These are phyloP conservation scores for Pavlovales sp. DNA, from an alignment of 208 protist species.

Conservation along the genomic window DNA sequence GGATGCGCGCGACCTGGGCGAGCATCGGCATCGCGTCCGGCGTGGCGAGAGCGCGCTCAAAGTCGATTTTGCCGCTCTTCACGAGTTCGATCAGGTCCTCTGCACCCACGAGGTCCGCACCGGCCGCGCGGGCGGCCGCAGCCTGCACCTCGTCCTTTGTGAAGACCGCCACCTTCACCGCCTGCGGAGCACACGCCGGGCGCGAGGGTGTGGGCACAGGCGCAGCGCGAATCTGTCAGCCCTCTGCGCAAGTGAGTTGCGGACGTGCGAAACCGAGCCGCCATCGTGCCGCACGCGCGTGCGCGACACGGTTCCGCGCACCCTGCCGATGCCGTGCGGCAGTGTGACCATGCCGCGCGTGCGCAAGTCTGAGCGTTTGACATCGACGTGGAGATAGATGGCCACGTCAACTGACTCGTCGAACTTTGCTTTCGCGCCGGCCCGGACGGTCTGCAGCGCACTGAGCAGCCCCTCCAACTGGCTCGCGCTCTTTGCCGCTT, in stretches of 20 bases:
- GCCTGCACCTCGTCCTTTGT: conserved; percentile 23
- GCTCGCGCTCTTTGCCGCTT: too few relatives aligned
- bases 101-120: conserved; percentile 53
- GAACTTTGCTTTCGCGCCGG: not conserved
- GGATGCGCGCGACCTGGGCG: conserved; percentile 42
- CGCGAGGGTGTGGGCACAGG: too few relatives aligned
- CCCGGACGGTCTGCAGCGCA: not conserved
- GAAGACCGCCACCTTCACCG: conserved; percentile 49
- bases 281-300: not conserved
- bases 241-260: too few relatives aligned
- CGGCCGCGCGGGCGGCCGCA: conserved; percentile 36
- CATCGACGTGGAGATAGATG: conserved; percentile 47
- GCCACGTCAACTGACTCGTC: conserved; percentile 21
- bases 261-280: too few relatives aligned
- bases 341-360: conserved; percentile 47
- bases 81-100: conserved; percentile 54
- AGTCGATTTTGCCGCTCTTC: conserved; percentile 36
- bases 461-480: too few relatives aligned
- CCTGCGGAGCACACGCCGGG: not conserved
- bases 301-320: not conserved
- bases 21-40: conserved; percentile 53
- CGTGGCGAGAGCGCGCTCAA: conserved; percentile 52
- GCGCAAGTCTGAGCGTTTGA: conserved; percentile 40
- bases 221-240: too few relatives aligned
- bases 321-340: conserved; percentile 51